Conservation (phyloP, 73 alveolate genomes). For the Paramecium bursaria region DNA sequence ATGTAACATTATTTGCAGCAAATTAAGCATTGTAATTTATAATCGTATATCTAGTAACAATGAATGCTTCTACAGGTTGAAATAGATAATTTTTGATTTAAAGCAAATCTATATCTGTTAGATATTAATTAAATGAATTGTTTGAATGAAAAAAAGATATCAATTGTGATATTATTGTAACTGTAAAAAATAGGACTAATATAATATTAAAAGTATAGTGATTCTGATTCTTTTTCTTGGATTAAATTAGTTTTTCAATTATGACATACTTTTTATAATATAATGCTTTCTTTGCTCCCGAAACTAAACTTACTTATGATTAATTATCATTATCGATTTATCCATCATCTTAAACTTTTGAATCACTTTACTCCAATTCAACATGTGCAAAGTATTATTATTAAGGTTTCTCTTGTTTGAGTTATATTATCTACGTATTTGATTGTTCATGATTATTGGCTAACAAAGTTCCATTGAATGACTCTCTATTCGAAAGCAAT, state of each 20-base stretch:
- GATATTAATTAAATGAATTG: neutral
- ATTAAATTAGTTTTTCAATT: slow-evolving; percentile 18
- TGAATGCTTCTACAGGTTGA: slow-evolving; percentile 54
- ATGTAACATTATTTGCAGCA: neutral
- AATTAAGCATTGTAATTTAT: slow-evolving; percentile 36
- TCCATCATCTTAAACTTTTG: neutral
- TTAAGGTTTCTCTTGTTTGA: neutral
- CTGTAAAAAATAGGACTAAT: neutral
- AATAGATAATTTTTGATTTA: slow-evolving; percentile 40
- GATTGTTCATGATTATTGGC: neutral
- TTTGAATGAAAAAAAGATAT: neutral
- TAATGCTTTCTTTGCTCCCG: slow-evolving; percentile 13
- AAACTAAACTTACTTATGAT: slow-evolving; percentile 12
- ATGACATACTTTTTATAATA: slow-evolving; percentile 28
- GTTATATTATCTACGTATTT: neutral
- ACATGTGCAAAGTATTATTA: neutral
- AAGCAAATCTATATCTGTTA: slow-evolving; percentile 47
- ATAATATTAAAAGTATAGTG: neutral
- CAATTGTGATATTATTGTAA: neutral
- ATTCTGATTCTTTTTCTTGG: neutral
- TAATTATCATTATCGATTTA: slow-evolving; percentile 9
- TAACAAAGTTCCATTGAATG: neutral
- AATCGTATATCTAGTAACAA: slow-evolving; percentile 42
- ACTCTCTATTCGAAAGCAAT: slow-evolving; percentile 31
- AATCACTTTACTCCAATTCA: neutral